Evolutionary conservation across 345 rosid species (phyloP).

Genomic region (Gossypium australe): DNA sequence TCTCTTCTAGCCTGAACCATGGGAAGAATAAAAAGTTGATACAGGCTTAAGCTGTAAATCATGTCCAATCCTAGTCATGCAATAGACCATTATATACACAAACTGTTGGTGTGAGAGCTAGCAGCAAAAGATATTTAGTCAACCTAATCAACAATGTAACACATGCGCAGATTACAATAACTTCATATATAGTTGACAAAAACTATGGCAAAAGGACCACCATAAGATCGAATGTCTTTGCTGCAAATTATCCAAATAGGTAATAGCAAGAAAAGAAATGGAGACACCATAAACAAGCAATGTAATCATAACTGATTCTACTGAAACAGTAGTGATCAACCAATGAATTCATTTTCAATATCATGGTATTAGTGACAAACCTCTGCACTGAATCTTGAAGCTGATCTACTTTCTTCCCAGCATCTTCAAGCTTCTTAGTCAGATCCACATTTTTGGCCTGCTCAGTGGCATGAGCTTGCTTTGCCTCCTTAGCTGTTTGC

Average conservation of each 20-base stretch:
- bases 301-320: background rate
- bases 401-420: conserved; percentile 60
- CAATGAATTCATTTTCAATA: conserved; percentile 1
- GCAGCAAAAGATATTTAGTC: background rate
- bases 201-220: background rate
- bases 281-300: background rate
- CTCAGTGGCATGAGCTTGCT: conserved; percentile 38
- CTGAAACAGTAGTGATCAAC: background rate
- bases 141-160: background rate
- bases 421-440: conserved; percentile 59
- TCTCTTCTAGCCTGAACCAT: conserved; percentile 58
- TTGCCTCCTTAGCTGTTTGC: conserved; percentile 57
- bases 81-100: background rate
- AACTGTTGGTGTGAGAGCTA: background rate
- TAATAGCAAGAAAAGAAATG: background rate
- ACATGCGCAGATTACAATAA: background rate
- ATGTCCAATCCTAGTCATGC: background rate
- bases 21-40: conserved; percentile 2
- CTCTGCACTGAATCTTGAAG: conserved; percentile 82
- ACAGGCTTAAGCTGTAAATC: background rate
- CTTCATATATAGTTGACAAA: background rate
- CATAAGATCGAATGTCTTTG: background rate
- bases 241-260: conserved; percentile 8
- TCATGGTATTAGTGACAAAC: conserved; percentile 35
- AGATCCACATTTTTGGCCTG: conserved; percentile 57